Evolutionary conservation across 2,329 filamentous ascomycete genomes (phyloP), one percentile per base, ranked within the genome.

Genomic region (Biscogniauxia sp.): DNA sequence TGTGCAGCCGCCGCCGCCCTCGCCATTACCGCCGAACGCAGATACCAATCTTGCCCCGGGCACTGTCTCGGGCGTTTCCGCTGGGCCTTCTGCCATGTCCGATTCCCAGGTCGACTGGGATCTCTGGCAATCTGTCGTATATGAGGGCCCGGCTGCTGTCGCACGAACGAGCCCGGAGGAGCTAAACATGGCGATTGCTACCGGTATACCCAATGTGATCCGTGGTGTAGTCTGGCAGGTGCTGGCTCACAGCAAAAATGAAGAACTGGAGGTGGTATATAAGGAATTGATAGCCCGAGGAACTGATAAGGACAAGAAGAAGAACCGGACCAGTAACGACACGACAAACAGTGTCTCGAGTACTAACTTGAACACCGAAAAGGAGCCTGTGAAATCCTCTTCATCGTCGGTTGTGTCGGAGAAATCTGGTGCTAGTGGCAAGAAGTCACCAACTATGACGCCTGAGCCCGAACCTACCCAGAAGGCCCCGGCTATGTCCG

Each of bases 191-290:
- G 93, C 95, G 20, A 97, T 99, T 68, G 91, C 94, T 55, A 91
- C 89, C 49, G 95, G 95, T 32, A 99, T 99, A 60, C 95, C 95
- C 1, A 93, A 89, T 67, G 94, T 93, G 2, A 97, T 99, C 63
- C 88, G 95, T 61, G 96, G 95, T n/a, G 95, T 99, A 2, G 93
- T 99, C 55, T 99, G 95, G 95, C 95, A 99, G 77, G 94, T 98
- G 7, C 80, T 99, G 63, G 93, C 95, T 3, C 92, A 97, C 72
- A 97, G 93, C 78, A 96, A 97, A 76, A 96, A 92, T 68, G 90
- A 94, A 62, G 92, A 96, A 52, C 79, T 99, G 19, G 95, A 99
- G 76, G 78, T 82, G 17, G 85, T 93, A n/a, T 99, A 98, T 77
- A 86, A 84, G 65, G 93, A 96, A 62, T 82, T 99, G 9, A 84